phyloP scores from a whole-genome alignment of 192 early-diverging fungal genomes.

The Spizellomyces sp. region DNA sequence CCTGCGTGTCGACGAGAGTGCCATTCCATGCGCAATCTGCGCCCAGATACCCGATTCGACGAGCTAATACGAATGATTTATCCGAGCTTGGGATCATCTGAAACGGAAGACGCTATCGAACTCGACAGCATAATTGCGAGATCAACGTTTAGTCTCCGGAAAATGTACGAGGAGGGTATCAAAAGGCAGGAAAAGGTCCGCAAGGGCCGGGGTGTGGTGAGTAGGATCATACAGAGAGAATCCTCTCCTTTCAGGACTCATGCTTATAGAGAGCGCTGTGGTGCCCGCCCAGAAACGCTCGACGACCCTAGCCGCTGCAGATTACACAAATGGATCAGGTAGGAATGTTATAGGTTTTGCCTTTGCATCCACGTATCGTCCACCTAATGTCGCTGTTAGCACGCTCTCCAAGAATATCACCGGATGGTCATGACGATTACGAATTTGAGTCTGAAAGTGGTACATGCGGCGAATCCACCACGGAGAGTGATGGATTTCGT shows the following conservation, averaged over 20 bases:
- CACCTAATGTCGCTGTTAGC: no score
- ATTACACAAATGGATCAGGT: no score
- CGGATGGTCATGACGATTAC: no score
- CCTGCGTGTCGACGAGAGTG: slow-evolving; percentile 26
- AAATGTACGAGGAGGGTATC: slow-evolving; percentile 27
- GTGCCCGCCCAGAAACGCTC: not conserved
- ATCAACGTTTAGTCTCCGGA: slow-evolving; percentile 4
- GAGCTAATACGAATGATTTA: slow-evolving; percentile 19
- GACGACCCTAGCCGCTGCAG: no score
- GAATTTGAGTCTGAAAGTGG: no score
- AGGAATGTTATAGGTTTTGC: no score
- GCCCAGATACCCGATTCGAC: slow-evolving; percentile 31
- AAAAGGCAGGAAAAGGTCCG: slow-evolving; percentile 16
- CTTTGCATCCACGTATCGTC: no score
- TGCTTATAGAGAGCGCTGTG: not conserved
- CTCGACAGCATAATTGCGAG: slow-evolving; percentile 5
- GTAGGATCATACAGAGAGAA: no score
- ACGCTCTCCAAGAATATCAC: no score
- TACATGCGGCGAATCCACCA: no score
- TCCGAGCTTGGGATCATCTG: not conserved
- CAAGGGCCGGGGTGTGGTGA: not conserved
- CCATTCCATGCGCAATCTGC: slow-evolving; percentile 29
- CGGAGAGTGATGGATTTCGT: no score
- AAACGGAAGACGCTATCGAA: not conserved
- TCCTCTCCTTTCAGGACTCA: no score